Evolutionary conservation across 106 monocot species (phyloP), one percentile per base, ranked within the genome.

Genomic region (Alisma plantagoaquatica): DNA sequence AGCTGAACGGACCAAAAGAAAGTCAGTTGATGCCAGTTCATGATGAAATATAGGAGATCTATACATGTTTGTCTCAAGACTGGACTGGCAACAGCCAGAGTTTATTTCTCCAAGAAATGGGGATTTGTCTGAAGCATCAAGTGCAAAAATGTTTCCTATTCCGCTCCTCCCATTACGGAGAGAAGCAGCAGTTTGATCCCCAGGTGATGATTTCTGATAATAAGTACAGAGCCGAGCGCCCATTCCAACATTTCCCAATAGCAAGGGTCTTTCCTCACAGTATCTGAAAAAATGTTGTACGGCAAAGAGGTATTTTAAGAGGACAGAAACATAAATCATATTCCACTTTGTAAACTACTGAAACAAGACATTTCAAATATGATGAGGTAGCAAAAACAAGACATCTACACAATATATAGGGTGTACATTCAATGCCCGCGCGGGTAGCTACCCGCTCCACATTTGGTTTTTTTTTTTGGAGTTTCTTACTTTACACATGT

Each of bases 91-190:
- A 67, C 73, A 78, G n/a, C 84, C 96, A 16, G 89, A 55, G 38
- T 68, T 53, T 51, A 98, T 81, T 54, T 98, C 84, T 60, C 96
- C 96, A 60, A 98, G 89, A 70, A 89, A 98, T 54, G 89, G 96
- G 51, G 96, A 85, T 67, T 76, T 98, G 27, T 98, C 89, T 23
- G 81, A 61, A 23, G 89, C 76, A 48, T 98, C 89, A 65, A 98
- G 77, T 20, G 89, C 44, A 42, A 98, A 57, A 29, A 89, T 61
- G 31, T 64, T 76, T 10, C 96, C 96, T 16, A 85, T 38, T n/a
- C 68, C 70, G 69, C 48, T 65, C 41, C 73, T 76, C 10, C 61
- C 71, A 76, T 65, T 89, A 73, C 78, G 70, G 32, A 89, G 58
- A 4, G 78, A 61, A 22, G 73, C 48, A 41, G 78, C 76, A 53